Conservation (phyloP, 495 filamentous ascomycete species). For the Talaromyces nanjingensis region DNA sequence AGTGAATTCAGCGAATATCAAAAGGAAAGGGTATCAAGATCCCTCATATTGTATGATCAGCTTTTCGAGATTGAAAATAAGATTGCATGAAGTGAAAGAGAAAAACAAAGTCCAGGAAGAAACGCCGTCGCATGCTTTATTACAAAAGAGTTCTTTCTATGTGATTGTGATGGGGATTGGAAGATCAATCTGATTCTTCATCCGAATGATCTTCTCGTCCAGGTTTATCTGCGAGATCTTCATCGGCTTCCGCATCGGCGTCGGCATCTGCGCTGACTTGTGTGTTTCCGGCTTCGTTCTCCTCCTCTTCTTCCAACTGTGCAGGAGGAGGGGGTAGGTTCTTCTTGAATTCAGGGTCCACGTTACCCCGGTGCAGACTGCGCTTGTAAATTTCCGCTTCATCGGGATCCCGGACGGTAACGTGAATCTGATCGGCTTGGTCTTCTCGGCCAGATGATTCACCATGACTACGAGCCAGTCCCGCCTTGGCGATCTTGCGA, state of each 20-base stretch:
- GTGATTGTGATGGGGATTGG: not conserved
- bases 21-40: not conserved
- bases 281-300: conserved; percentile 1
- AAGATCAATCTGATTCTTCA: conserved; percentile 4
- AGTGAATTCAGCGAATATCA: not conserved
- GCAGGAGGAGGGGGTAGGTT: conserved; percentile 33
- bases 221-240: not conserved
- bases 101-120: not conserved
- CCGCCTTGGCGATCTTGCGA: conserved; percentile 42
- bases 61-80: not conserved
- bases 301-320: conserved; percentile 18
- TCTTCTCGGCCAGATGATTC: conserved; percentile 30
- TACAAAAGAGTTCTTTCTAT: not conserved
- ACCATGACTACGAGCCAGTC: conserved; percentile 28
- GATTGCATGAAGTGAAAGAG: not conserved
- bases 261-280: not conserved
- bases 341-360: conserved; percentile 39
- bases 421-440: conserved; percentile 49
- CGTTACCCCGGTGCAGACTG: conserved; percentile 30
- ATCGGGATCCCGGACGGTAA: conserved; percentile 46
- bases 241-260: not conserved
- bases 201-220: not conserved
- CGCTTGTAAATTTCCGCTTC: conserved; percentile 47
- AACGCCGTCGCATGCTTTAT: not conserved
- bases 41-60: not conserved